These are phyloP conservation scores for Echria macrotheca DNA, from an alignment of 495 filamentous ascomycete genomes.

Conservation along the genomic window DNA sequence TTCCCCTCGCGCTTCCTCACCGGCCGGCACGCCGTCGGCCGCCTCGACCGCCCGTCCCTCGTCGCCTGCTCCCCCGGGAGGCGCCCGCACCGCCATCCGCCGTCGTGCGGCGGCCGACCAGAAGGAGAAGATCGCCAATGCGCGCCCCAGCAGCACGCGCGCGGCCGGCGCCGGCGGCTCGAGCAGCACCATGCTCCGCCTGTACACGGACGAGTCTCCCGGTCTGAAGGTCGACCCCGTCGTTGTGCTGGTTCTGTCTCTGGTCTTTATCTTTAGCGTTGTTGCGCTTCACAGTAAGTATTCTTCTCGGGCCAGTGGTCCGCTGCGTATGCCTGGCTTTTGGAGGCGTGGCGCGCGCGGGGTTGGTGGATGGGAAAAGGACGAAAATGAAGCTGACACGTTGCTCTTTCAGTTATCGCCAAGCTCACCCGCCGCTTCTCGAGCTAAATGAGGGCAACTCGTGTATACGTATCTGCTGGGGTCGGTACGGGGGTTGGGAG, in stretches of 20 bases:
- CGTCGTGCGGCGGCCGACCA: constrained; percentile 91
- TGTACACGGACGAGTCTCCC: constrained; percentile 98
- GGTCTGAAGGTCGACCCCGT: constrained; percentile 96
- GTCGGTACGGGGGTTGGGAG: no score
- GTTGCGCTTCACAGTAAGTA: constrained; percentile 91
- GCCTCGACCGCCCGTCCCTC: constrained; percentile 68
- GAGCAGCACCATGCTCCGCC: constrained; percentile 96
- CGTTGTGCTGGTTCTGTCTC: constrained; percentile 85
- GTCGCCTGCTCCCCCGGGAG: constrained; percentile 81
- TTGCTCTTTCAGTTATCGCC: constrained; percentile 77
- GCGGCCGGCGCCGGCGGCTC: constrained; percentile 93
- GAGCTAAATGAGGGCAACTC: constrained; percentile 48
- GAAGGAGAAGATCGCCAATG: constrained; percentile 91
- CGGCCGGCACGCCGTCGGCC: constrained; percentile 44
- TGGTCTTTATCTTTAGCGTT: constrained; percentile 98
- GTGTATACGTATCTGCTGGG: no score
- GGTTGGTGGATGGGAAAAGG: neutral
- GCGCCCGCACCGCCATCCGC: constrained; percentile 89
- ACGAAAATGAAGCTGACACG: constrained; percentile 3
- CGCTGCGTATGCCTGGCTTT: no score
- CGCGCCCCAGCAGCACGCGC: constrained; percentile 80
- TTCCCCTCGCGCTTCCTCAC: constrained; percentile 69
- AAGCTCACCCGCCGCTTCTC: constrained; percentile 94
- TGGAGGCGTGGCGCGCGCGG: no score
- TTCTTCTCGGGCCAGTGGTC: no score